phyloP scores from a whole-genome alignment of 83 land plant genomes.

The Larix sibirica region DNA sequence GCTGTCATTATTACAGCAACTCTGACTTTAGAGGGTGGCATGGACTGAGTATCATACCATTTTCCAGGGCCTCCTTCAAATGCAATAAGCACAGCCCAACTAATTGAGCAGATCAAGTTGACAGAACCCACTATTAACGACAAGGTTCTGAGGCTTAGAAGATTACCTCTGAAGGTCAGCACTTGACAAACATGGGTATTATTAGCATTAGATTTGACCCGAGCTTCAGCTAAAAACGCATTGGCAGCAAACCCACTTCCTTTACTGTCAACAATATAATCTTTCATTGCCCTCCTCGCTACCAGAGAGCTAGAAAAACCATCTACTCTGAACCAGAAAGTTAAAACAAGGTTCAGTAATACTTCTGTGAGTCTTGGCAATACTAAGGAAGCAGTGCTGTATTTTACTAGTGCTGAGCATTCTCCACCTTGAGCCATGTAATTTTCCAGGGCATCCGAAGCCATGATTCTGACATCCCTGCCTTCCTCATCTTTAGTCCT shows the following conservation, averaged over 20 bases:
- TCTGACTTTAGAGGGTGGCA: not conserved
- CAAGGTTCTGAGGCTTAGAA: not conserved
- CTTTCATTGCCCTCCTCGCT: not conserved
- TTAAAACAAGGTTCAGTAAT: not conserved
- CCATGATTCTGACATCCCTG: not conserved
- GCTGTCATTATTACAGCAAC: not conserved
- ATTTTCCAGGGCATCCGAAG: not conserved
- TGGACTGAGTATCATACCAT: not conserved
- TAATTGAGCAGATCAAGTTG: not conserved
- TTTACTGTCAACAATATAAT: not conserved
- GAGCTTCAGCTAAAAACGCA: not conserved
- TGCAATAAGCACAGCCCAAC: not conserved
- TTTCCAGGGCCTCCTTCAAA: not conserved
- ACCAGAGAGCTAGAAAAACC: not conserved
- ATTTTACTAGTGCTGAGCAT: not conserved
- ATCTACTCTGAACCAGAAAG: not conserved
- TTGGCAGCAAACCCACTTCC: not conserved
- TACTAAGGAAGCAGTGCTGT: not conserved
- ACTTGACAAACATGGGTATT: not conserved
- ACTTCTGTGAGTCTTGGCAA: not conserved
- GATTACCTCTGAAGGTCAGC: not conserved
- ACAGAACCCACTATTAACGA: not conserved
- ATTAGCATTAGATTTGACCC: not conserved
- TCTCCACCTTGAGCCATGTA: not conserved
- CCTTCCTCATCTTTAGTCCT: not conserved